Evolutionary conservation across 2,329 filamentous ascomycete genomes (phyloP), one percentile per base, ranked within the genome.

Genomic region (Aaosphaeria arxii): DNA sequence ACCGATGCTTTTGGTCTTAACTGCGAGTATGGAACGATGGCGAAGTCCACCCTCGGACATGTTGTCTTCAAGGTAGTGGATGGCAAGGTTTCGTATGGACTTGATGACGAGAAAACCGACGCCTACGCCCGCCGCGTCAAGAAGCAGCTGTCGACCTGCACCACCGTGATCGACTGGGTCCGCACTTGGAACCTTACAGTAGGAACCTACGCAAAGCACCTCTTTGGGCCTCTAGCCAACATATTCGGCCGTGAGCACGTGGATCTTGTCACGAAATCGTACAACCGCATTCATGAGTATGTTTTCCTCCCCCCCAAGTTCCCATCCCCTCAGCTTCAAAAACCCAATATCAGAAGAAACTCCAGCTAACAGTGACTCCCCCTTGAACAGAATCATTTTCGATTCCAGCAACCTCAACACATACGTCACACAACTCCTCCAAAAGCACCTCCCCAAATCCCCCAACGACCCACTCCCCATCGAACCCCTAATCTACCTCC

Each of bases 401-500:
- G 53, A 51, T 2, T 46, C 43, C 31, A 35, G 48, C 2, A 54
- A 56, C 28, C 47, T 64, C 17, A 64, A 60, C 11, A 35, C 42
- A 4, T 54, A 63, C 40, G n/a, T 64, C 31, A 57, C 38, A 33
- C 24, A 24, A 5, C 52, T 65, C 41, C 46, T 66, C 17, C 2
- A 31, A 35, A 1, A 58, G 52, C 40, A 40, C 55, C 38, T 30
- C 33, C 7, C 33, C 31, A 5, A 30, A 30, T 1, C 36, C 48
- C 7, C 30, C 28, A 6, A 41, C 41, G 13, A 17, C 17, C 39
- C 50, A 5, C 28, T 51, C 28, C 44, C 55, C 36, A 43, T 64
- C 6, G 64, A 68, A 32, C 54, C 63, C 4, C 41, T 66, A 28
- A 54, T 66, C 46, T 59, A 62, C 46, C 54, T 67, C 1, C 61